phyloP scores from a whole-genome alignment of 2,329 filamentous ascomycete genomes.

The Cladobotryum mycophilum region DNA sequence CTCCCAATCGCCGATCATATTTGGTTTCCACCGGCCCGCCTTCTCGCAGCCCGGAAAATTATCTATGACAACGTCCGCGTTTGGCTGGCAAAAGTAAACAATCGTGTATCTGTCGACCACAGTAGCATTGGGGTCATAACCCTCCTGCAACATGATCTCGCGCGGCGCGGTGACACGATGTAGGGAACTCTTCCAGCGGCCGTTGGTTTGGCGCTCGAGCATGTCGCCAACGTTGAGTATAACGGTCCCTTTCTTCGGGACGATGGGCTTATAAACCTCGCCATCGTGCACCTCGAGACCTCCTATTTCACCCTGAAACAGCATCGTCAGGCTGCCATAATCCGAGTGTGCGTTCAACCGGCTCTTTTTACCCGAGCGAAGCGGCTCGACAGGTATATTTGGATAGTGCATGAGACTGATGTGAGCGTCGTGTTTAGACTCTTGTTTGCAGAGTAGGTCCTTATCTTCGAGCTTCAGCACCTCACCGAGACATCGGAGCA shows the following conservation, averaged over 20 bases:
- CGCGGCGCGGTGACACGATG: not conserved
- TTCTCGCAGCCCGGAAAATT: not conserved
- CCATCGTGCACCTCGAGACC: not conserved
- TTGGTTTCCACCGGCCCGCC: not conserved
- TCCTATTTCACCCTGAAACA: not conserved
- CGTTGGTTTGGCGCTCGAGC: not conserved
- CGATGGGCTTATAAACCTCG: not conserved
- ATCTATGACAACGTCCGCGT: not conserved
- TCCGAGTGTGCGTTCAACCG: not conserved
- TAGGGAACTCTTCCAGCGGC: slow-evolving; percentile 1
- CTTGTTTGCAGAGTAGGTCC: not conserved
- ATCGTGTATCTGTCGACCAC: not conserved
- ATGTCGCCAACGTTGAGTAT: not conserved
- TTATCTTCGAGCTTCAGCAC: not conserved
- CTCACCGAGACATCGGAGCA: not conserved
- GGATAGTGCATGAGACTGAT: too few relatives aligned
- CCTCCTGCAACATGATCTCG: not conserved
- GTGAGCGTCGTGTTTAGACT: not conserved
- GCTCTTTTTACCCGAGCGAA: not conserved
- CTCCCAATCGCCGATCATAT: too few relatives aligned
- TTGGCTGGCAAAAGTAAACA: not conserved
- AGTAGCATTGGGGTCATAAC: not conserved
- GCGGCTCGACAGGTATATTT: too few relatives aligned
- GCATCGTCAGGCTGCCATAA: not conserved
- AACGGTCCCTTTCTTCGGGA: not conserved